Conservation (phyloP, 1,139 yeast genomes). For the Sugiyamaella castrensis region DNA sequence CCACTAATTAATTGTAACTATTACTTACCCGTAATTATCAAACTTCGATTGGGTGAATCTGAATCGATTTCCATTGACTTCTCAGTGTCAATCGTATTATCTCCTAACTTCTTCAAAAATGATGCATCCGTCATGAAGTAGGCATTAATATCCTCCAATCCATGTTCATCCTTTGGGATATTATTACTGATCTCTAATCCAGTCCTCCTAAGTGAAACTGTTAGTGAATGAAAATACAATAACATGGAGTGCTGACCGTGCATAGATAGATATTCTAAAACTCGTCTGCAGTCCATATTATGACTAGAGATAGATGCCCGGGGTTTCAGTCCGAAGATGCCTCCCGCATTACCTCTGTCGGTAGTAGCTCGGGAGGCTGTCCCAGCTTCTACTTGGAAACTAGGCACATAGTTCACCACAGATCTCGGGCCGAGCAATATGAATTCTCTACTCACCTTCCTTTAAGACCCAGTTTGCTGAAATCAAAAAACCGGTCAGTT, state of each 20-base stretch:
- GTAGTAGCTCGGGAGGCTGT: too few relatives aligned
- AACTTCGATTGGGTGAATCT: too few relatives aligned
- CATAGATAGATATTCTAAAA: too few relatives aligned
- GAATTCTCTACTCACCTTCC: constrained; percentile 23
- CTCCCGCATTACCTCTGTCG: too few relatives aligned
- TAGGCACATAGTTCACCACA: background rate
- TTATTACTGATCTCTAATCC: constrained; percentile 54
- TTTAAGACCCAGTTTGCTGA: constrained; percentile 24
- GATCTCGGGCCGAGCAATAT: background rate
- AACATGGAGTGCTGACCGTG: too few relatives aligned
- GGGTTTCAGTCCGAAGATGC: too few relatives aligned
- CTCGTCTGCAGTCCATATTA: too few relatives aligned
- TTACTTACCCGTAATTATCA: too few relatives aligned
- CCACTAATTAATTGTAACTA: too few relatives aligned
- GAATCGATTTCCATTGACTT: too few relatives aligned
- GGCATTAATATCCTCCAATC: constrained; percentile 78
- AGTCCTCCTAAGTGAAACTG: constrained; percentile 33
- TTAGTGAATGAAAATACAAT: background rate
- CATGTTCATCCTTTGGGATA: constrained; percentile 59
- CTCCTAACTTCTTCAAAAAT: constrained; percentile 17
- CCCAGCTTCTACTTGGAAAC: too few relatives aligned
- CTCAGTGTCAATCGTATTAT: background rate
- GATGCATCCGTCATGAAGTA: constrained; percentile 49
- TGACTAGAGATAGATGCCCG: too few relatives aligned
- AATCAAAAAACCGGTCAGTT: constrained; percentile 20